Base-by-base conservation (phyloP, 495 filamentous ascomycete genomes). In the Penicillium ochrochloron region DNA sequence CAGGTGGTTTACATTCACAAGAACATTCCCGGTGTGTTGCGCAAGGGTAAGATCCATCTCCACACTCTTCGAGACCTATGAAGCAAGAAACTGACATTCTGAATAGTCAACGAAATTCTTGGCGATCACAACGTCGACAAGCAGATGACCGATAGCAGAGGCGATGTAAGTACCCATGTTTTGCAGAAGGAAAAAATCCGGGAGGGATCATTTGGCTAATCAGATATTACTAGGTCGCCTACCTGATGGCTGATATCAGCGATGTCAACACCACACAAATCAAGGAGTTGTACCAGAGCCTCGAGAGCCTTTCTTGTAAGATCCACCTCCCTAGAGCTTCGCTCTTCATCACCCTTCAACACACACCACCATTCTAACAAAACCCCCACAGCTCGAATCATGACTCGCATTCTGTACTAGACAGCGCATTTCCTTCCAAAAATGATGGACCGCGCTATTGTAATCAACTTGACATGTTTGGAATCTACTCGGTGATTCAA, bases 161-260 rank as follows among this genome's bases (percentile, higher is more conserved):
- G 93, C 67, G 94, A 97, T 76, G 89, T 92, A 77, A 61, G 85
- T 75, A 19, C 10, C 33, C 21, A 25, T 29, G 6, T 31, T 31
- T 53, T 59, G 27, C 33, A 14, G 2, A 12, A 27, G 7, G 48
- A 52, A 52, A n/a, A 12, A n/a, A 17, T n/a, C 14, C 25, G 8
- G 14, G 4, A 52, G 2, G 6, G 31, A 15, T n/a, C 27, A 53
- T 17, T 3, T 7, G 19, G 19, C 55, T 76, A 66, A 52, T 21
- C 19, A 35, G 78, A 59, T 14, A 19, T 63, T 6, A 57, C 23
- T 65, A 90, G 89, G 85, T 93, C 63, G 96, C 96, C 25, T 99
- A 98, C 74, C 82, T 98, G 63, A 97, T 99, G 95, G 95, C 96
- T 23, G 96, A 99, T 80, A 90, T 99, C 65, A 96, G 91, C 78